Evolutionary conservation across 352 stramenopile genomes (phyloP).

Genomic region (Nothophytophthora sp.): DNA sequence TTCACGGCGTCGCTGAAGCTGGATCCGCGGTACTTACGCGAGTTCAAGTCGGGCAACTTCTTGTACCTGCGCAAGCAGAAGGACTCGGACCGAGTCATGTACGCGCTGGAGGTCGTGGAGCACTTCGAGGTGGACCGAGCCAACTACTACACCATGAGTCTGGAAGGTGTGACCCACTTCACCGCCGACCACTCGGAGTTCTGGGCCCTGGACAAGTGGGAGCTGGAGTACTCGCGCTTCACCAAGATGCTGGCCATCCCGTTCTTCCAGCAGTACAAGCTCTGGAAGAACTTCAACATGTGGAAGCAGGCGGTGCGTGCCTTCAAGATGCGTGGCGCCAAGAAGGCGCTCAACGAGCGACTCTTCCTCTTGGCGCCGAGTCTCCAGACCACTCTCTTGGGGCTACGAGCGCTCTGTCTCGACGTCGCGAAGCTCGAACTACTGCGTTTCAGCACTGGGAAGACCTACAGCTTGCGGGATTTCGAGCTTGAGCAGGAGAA

Average conservation of each 20-base stretch:
- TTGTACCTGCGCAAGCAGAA: slow-evolving; percentile 74
- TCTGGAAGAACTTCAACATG: slow-evolving; percentile 95
- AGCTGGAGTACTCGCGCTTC: slow-evolving; percentile 92
- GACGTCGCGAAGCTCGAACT: slow-evolving; percentile 69
- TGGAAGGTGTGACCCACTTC: slow-evolving; percentile 93
- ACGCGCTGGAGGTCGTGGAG: slow-evolving; percentile 81
- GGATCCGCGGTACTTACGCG: slow-evolving; percentile 66
- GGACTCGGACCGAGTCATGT: slow-evolving; percentile 77
- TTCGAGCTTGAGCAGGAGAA: slow-evolving; percentile 79
- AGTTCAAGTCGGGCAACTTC: slow-evolving; percentile 84
- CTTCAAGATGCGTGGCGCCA: slow-evolving; percentile 87
- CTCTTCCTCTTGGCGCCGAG: slow-evolving; percentile 90
- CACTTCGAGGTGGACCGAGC: slow-evolving; percentile 80
- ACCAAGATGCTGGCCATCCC: slow-evolving; percentile 88
- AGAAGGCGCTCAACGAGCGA: slow-evolving; percentile 73
- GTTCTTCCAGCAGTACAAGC: slow-evolving; percentile 93
- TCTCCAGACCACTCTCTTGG: slow-evolving; percentile 83
- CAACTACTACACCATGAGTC: slow-evolving; percentile 94
- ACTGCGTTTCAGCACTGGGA: slow-evolving; percentile 58
- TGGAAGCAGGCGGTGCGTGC: slow-evolving; percentile 91
- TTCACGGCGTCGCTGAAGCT: slow-evolving; percentile 83
- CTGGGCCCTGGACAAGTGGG: slow-evolving; percentile 92
- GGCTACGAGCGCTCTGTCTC: slow-evolving; percentile 73
- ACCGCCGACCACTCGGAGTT: slow-evolving; percentile 89
- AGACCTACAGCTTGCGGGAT: slow-evolving; percentile 81